Conservation (phyloP, 768 basidiomycete genomes). For the Phylloporus sp. region DNA sequence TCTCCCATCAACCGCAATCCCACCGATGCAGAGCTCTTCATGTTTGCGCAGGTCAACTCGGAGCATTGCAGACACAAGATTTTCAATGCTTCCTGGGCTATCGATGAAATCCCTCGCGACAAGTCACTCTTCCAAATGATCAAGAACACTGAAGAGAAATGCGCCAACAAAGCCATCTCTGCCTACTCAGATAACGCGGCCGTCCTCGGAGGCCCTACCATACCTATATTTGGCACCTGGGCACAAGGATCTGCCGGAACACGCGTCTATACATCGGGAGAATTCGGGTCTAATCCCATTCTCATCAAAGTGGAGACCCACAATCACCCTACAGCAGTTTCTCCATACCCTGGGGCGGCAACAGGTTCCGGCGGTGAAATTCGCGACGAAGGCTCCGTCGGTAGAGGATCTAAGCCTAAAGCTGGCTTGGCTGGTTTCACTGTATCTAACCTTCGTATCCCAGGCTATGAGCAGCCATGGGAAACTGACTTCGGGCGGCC, state of each 20-base stretch:
- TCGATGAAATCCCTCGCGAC: slow-evolving; percentile 63
- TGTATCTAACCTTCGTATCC: slow-evolving; percentile 89
- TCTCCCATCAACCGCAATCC: slow-evolving; percentile 74
- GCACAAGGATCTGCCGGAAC: slow-evolving; percentile 15
- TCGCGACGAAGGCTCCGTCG: slow-evolving; percentile 95
- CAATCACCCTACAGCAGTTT: slow-evolving; percentile 98
- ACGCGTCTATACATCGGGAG: slow-evolving; percentile 49
- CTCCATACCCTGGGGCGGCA: slow-evolving; percentile 97
- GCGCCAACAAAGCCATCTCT: slow-evolving; percentile 76
- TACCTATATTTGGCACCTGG: slow-evolving; percentile 69
- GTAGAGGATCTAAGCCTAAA: slow-evolving; percentile 93
- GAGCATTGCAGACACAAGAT: slow-evolving; percentile 99
- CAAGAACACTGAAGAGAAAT: slow-evolving; percentile 84
- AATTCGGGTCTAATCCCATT: slow-evolving; percentile 74
- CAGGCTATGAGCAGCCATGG: slow-evolving; percentile 91
- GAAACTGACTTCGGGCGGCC: slow-evolving; percentile 92
- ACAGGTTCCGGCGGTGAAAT: slow-evolving; percentile 99
- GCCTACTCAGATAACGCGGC: slow-evolving; percentile 99
- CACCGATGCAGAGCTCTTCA: slow-evolving; percentile 97
- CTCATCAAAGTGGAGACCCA: slow-evolving; percentile 98
- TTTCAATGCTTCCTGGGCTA: slow-evolving; percentile 95
- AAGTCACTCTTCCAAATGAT: slow-evolving; percentile 94
- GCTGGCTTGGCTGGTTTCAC: slow-evolving; percentile 92
- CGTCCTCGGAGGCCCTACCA: slow-evolving; percentile 68
- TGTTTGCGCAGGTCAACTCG: slow-evolving; percentile 99